Evolutionary conservation across 2,329 filamentous ascomycete genomes (phyloP), one percentile per base, ranked within the genome.

Genomic region (Sordariomycetes sp.): DNA sequence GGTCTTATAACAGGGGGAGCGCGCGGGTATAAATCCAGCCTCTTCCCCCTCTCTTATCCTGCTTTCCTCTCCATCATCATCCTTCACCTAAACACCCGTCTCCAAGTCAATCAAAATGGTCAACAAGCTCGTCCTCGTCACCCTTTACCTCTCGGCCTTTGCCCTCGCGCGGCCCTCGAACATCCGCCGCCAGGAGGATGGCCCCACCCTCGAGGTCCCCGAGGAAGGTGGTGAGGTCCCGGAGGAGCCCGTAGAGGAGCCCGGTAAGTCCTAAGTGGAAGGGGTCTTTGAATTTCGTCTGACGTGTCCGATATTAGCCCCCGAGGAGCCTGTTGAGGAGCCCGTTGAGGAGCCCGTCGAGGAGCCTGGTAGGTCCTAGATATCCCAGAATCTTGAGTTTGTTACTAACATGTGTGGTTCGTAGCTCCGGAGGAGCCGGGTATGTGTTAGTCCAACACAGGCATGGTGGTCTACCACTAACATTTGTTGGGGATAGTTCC

Each of bases 101-200:
- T 46, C 14, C 16, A 46, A 46, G 16, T n/a, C 16, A 2, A 18
- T 22, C 46, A 50, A 50, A 16, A 57, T 57, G 55, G 28, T 57
- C 34, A 57, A 57, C 43, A 57, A 43, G 43, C 34, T 57, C 34
- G n/a, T 32, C 34, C 55, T 57, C n/a, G 18, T 50, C 34, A 34
- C 55, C 20, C 34, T 57, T 25, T 57, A 57, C 43, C 43, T 57
- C 25, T 57, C 55, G 25, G 55, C 40, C 55, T 50, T 50, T 12
- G 55, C 55, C 22, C 43, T 57, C 2, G 55, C 34, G 7, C 55
- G 24, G 11, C 55, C 55, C 28, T 46, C 55, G 25, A 11, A 25
- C 22, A 28, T 50, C 24, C n/a, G 34, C 53, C 53, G 53, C 34
- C 55, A 48, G n/a, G 40, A 57, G 8, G 55, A 57, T 20, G 55